phyloP scores from a whole-genome alignment of 345 rosid genomes.

The Lepidium africanum region DNA sequence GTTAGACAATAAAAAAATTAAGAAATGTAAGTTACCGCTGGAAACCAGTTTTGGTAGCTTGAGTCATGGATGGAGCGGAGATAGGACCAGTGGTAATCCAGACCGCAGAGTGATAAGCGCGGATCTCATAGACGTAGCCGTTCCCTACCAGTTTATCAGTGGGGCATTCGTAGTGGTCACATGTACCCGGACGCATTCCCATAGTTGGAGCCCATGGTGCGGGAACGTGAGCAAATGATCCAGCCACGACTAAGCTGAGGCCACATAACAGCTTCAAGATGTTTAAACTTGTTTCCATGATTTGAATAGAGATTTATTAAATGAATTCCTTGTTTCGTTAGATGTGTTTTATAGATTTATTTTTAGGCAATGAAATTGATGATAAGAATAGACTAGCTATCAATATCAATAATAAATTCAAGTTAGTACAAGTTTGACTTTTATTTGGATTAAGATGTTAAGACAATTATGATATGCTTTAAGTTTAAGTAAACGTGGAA shows the following conservation, averaged over 20 bases:
- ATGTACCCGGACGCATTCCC: slow-evolving; percentile 9
- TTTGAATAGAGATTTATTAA: not conserved
- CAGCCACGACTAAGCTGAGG: slow-evolving; percentile 17
- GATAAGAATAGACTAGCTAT: not conserved
- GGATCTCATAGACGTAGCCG: slow-evolving; percentile 17
- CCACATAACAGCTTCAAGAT: slow-evolving; percentile 8
- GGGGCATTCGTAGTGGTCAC: slow-evolving; percentile 20
- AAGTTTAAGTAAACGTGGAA: not conserved
- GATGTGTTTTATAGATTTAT: not conserved
- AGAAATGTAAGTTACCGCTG: slow-evolving; percentile 5
- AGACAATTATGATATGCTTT: not conserved
- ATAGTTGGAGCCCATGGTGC: not conserved
- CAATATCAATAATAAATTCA: not conserved
- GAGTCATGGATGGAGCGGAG: slow-evolving; percentile 4
- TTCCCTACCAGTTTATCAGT: not conserved
- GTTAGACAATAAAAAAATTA: too few species aligned
- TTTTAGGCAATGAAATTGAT: not conserved
- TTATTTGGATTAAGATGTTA: not conserved
- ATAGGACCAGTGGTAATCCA: slow-evolving; percentile 16
- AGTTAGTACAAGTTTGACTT: slow-evolving; percentile 9
- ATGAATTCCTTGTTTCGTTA: not conserved
- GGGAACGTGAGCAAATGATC: not conserved
- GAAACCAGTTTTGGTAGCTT: slow-evolving; percentile 23
- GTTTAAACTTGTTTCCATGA: slow-evolving; percentile 20
- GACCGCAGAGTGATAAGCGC: not conserved